Base-by-base conservation (phyloP, 2,329 filamentous ascomycete genomes). In the Emmonsia crescens region DNA sequence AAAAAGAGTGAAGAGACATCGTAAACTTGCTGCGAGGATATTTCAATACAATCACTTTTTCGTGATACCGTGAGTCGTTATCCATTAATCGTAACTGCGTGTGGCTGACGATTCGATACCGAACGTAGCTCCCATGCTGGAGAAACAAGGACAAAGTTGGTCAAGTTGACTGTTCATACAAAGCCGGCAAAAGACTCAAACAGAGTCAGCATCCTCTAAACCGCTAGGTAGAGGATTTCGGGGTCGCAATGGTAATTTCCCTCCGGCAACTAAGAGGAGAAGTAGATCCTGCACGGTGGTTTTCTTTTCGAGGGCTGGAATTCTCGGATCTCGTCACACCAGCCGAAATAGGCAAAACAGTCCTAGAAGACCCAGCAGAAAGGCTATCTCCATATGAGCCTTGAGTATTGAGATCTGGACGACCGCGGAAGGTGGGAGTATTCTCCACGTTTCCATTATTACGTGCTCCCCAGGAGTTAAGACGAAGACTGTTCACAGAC, bases 301-400 rank as follows among this genome's bases (percentile, higher is more conserved):
- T 73, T 57, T 74, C 72, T 64, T 76, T 78, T 36, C 72, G 72
- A n/a, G 76, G 74, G 62, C 72, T 78, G 31, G 74, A 73, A 59
- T 72, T 72, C 52, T 72, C 72, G 14, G 75, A 72, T 57, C 69
- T 71, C 57, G 66, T 66, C 31, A 73, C 70, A 27, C 64, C 64
- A 21, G 72, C 67, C 16, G 72, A 68, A 40, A 68, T 66, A 0
- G 75, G 71, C 33, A 74, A 64, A 33, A 67, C 67, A 3, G 72
- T 72, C 65, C 73, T 75, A 33, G 74, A 73, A n/a, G 73, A 73
- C 12, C 69, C 70, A 56, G 68, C 67, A 16, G 74, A 71, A 58
- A 71, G 64, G 56, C 73, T 68, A 40, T 72, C 73, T 36, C 69
- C 70, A 64, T 72, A 65, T 14, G 68, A 69, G 44, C 66, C 70